Evolutionary conservation across 2,329 filamentous ascomycete species (phyloP).

Genomic region (Davidsoniella eucalypti): DNA sequence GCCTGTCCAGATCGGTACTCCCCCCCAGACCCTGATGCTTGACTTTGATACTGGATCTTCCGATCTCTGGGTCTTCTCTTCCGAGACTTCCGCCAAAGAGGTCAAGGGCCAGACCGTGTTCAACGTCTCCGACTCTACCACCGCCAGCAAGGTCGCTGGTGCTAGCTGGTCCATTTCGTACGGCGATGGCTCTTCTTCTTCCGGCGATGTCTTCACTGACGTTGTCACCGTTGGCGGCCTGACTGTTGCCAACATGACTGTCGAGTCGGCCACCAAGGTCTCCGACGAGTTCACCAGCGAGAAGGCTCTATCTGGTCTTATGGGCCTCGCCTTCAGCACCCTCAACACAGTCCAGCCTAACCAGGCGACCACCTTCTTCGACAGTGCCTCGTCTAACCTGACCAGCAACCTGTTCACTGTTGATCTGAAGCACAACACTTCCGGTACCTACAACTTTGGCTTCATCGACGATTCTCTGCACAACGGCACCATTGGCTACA

Average conservation of each 20-base stretch:
- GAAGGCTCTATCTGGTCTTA: constrained; percentile 21
- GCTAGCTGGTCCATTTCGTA: constrained; percentile 27
- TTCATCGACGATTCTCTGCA: constrained; percentile 40
- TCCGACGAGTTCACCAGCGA: constrained; percentile 24
- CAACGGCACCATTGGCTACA: constrained; percentile 40
- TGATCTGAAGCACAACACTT: constrained; percentile 5
- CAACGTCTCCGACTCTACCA: constrained; percentile 23
- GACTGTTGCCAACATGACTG: constrained; percentile 24
- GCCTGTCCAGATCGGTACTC: constrained; percentile 27
- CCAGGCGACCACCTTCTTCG: constrained; percentile 28
- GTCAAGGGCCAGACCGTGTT: constrained; percentile 26
- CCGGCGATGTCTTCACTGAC: constrained; percentile 28
- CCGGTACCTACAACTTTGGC: constrained; percentile 14
- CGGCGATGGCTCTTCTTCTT: constrained; percentile 26
- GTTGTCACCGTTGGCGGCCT: constrained; percentile 26
- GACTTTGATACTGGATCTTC: constrained; percentile 31
- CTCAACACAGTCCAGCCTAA: constrained; percentile 27
- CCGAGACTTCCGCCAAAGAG: constrained; percentile 22
- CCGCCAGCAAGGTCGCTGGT: constrained; percentile 22
- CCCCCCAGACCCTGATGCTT: constrained; percentile 26
- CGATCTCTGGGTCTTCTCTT: constrained; percentile 32
- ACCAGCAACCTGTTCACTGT: constrained; percentile 1
- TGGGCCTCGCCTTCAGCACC: constrained; percentile 27
- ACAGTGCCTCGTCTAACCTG: constrained; percentile 15
- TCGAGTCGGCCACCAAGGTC: constrained; percentile 26